Percentiles rank a stretch among this genome's conserved stretches.
phyloP scores from a whole-genome alignment of 1,284 basidiomycete genomes.

The Laetiporus sulphureus region DNA sequence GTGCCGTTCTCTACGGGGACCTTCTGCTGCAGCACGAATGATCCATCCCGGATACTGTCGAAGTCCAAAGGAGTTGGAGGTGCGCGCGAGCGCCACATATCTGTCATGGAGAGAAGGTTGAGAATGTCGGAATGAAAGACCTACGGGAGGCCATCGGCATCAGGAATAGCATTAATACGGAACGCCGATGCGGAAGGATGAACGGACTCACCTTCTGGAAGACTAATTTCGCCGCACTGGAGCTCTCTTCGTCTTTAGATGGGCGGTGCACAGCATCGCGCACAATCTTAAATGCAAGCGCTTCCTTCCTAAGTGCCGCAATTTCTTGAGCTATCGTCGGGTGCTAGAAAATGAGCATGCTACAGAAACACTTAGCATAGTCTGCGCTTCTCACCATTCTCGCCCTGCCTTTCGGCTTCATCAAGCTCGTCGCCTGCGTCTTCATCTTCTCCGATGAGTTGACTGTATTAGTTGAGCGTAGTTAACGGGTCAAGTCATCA shows the following conservation, averaged over 20 bases:
- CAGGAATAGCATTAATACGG: too few relatives aligned
- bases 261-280: slow-evolving; percentile 54
- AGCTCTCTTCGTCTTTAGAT: slow-evolving; percentile 23
- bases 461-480: slow-evolving; percentile 39
- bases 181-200: not conserved
- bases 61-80: slow-evolving; percentile 84
- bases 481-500: not conserved
- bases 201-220: slow-evolving; percentile 75
- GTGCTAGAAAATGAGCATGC: too few relatives aligned
- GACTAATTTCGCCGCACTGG: slow-evolving; percentile 59
- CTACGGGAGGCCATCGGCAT: slow-evolving; percentile 32
- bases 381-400: slow-evolving; percentile 82
- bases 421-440: slow-evolving; percentile 74
- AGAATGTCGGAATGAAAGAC: slow-evolving; percentile 87
- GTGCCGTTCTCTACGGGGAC: slow-evolving; percentile 13
- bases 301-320: slow-evolving; percentile 83
- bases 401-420: slow-evolving; percentile 81
- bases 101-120: slow-evolving; percentile 89
- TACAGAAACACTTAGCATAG: too few relatives aligned
- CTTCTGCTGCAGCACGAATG: slow-evolving; percentile 36
- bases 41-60: slow-evolving; percentile 57
- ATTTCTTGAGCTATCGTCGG: slow-evolving; percentile 81
- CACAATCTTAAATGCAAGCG: slow-evolving; percentile 80
- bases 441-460: slow-evolving; percentile 90
- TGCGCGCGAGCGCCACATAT: slow-evolving; percentile 92